Evolutionary conservation across 345 rosid species (phyloP), one percentile per base, ranked within the genome.

Genomic region (Crucihimalaya himalaica): DNA sequence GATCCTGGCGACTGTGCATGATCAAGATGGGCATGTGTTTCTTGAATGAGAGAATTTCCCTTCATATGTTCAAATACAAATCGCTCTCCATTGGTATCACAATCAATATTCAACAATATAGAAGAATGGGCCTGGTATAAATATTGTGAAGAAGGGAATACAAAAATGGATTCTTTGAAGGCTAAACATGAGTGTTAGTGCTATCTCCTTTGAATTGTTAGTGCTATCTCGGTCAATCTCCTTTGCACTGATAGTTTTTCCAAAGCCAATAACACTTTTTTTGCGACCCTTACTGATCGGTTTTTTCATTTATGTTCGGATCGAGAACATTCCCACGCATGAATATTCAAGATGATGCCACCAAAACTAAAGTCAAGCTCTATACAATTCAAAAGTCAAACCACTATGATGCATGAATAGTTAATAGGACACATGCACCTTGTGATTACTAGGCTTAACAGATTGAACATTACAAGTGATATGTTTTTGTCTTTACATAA

Each of bases 81-180:
- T 95, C 75, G 85, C 79, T 47, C 56, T 95, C 58, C 99, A 95
- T 69, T 83, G 85, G 78, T 85, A 92, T 79, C 84, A 77, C 73
- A 81, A 79, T 70, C 84, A 90, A 83, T 84, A 86, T 87, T 90
- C 93, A 65, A 50, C 75, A 29, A 83, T 82, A 71, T 82, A 74
- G 60, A 92, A 80, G 77, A 76, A 76, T 71, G 75, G 55, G 37
- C 82, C 81, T 19, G 80, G 83, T 57, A 68, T 78, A 35, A 70
- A 42, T 78, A 92, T 89, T 72, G 70, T 84, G 18, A 88, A 80
- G 71, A 82, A 80, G 70, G 93, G 87, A 51, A 76, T 85, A 45
- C n/a, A 89, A 86, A 78, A 81, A 75, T 95, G 81, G 84, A 84
- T 71, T 85, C 90, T 82, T 81, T 92, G 82, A 95, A 95, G 84